These are phyloP conservation scores for Sinapis alba DNA, from an alignment of 441 rosid genomes.

Conservation along the genomic window DNA sequence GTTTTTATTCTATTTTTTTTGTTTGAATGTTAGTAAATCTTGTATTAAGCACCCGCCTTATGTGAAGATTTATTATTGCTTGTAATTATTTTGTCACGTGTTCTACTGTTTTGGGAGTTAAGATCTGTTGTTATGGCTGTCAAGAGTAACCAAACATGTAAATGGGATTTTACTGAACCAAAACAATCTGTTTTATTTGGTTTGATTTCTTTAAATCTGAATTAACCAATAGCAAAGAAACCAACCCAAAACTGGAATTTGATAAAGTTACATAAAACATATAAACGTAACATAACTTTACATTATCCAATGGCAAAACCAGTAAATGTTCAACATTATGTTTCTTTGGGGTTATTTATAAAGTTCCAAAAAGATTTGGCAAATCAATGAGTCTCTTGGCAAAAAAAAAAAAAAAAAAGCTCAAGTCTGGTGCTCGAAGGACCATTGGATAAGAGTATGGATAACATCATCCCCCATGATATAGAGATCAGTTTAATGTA, in stretches of 20 bases:
- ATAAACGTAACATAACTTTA: background rate
- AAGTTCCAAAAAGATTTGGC: background rate
- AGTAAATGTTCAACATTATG: background rate
- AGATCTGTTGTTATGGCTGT: background rate
- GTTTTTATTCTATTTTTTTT: background rate
- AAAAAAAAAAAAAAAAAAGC: background rate
- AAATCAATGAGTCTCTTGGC: slow-evolving; percentile 7
- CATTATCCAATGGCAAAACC: background rate
- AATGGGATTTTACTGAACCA: slow-evolving; percentile 12
- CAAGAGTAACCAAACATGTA: slow-evolving; percentile 9
- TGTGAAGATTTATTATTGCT: background rate
- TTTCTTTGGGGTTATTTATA: background rate
- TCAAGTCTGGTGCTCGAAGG: slow-evolving; percentile 7
- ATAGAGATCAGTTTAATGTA: background rate
- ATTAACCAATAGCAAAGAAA: background rate
- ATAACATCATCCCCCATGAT: slow-evolving; percentile 27
- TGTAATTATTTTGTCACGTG: slow-evolving; percentile 2
- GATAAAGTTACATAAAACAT: background rate
- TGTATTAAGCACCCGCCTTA: background rate
- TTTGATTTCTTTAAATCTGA: background rate
- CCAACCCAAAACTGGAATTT: background rate
- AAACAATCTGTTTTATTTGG: background rate
- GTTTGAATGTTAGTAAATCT: slow-evolving; percentile 1
- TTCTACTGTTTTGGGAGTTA: slow-evolving; percentile 10
- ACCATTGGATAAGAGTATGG: slow-evolving; percentile 31